phyloP scores from a whole-genome alignment of 179 eudicot genomes.

The Beta corolliflora region DNA sequence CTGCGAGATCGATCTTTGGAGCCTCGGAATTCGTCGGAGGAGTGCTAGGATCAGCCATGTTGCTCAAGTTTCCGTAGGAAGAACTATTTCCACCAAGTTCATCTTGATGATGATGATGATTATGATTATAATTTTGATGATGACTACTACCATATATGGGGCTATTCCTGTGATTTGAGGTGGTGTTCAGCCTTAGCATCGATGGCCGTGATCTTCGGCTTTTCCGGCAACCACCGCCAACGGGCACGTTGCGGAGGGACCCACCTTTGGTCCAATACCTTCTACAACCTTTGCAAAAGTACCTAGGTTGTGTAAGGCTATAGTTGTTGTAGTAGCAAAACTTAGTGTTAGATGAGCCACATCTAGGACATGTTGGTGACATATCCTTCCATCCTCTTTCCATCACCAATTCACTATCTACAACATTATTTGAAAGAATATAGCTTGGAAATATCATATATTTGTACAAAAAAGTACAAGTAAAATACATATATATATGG shows the following conservation, averaged over 20 bases:
- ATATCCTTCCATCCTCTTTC: constrained; percentile 72
- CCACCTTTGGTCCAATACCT: constrained; percentile 90
- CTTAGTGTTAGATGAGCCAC: constrained; percentile 76
- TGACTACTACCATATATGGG: constrained; percentile 10
- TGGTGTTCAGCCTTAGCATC: constrained; percentile 18
- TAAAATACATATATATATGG: background rate
- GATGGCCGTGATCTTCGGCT: constrained; percentile 45
- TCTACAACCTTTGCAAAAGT: constrained; percentile 75
- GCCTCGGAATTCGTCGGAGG: constrained; percentile 15
- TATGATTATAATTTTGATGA: background rate
- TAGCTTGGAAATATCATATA: constrained; percentile 20
- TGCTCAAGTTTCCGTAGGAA: constrained; percentile 13
- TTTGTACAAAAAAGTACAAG: constrained; percentile 23
- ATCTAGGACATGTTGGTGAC: constrained; percentile 67
- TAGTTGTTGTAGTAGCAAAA: constrained; percentile 87
- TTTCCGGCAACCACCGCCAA: constrained; percentile 71
- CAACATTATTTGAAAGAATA: constrained; percentile 15
- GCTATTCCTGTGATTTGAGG: constrained; percentile 21
- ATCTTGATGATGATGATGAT: background rate
- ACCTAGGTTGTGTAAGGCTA: constrained; percentile 76
- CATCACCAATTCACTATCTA: constrained; percentile 33
- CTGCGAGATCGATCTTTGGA: constrained; percentile 58
- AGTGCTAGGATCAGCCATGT: constrained; percentile 25
- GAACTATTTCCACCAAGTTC: constrained; percentile 7
- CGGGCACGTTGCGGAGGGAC: constrained; percentile 71